Conservation (phyloP, 176 grass and related monocot species). For the Eleusine indica region DNA sequence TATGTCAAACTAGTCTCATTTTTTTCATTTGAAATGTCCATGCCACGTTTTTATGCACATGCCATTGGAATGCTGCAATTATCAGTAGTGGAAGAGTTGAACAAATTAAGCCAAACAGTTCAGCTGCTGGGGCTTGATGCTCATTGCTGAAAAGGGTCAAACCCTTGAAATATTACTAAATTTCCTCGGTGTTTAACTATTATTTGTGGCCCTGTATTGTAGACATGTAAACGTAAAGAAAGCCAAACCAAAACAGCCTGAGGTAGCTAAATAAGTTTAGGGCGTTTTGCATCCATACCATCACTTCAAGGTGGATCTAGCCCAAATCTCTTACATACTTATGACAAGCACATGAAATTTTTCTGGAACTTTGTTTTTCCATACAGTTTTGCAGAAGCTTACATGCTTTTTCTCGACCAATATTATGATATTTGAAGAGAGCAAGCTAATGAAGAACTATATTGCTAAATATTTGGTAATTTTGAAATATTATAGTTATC, state of each 20-base stretch:
- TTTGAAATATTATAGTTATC: constrained; percentile 17
- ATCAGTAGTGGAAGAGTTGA: constrained; percentile 14
- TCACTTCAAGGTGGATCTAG: constrained; percentile 7
- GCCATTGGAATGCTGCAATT: constrained; percentile 22
- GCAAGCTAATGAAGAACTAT: neutral
- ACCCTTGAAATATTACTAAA: neutral
- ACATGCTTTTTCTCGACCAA: neutral
- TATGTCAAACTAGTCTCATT: constrained; percentile 45
- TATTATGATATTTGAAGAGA: neutral
- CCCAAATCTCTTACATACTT: constrained; percentile 8
- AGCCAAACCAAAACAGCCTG: constrained; percentile 4
- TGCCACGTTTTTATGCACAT: neutral
- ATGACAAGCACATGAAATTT: neutral
- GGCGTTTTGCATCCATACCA: neutral
- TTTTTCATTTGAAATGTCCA: constrained; percentile 37
- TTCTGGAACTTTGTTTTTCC: constrained; percentile 9
- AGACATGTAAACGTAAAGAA: constrained; percentile 24
- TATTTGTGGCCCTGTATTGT: constrained; percentile 4
- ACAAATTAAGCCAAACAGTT: constrained; percentile 31
- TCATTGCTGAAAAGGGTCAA: constrained; percentile 18
- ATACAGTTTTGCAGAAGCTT: neutral
- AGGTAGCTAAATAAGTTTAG: constrained; percentile 21
- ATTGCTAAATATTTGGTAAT: neutral
- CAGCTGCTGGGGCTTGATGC: constrained; percentile 5
- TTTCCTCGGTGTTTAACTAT: constrained; percentile 9